A percentile compares a stretch with the other conserved stretches of the same genome.
These are phyloP conservation scores for Talaromyces marneffei DNA, from an alignment of 2,329 filamentous ascomycete species.

Conservation along the genomic window DNA sequence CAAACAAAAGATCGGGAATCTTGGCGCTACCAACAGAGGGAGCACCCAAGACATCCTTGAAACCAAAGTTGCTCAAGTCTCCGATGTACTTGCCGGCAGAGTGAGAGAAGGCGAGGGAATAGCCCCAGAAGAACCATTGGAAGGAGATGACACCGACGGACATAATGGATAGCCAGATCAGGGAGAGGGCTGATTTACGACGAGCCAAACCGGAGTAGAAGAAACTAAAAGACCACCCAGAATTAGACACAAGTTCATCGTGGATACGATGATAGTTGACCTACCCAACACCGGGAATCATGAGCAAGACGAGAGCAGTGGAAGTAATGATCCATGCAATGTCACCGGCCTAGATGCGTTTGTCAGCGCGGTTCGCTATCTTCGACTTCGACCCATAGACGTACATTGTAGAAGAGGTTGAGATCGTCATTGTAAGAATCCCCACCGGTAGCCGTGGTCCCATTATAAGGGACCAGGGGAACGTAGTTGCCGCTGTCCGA, in stretches of 20 bases:
- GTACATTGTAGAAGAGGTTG: constrained; percentile 71
- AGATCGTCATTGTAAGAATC: constrained; percentile 63
- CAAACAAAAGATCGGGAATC: constrained; percentile 79
- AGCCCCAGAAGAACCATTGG: constrained; percentile 97
- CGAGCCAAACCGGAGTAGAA: constrained; percentile 89
- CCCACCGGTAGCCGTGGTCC: constrained; percentile 56
- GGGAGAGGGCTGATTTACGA: constrained; percentile 78
- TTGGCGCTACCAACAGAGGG: constrained; percentile 68
- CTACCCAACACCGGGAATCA: constrained; percentile 82
- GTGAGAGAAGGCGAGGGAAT: constrained; percentile 76
- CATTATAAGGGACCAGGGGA: constrained; percentile 55
- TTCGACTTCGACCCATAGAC: constrained; percentile 10
- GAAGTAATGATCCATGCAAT: constrained; percentile 74
- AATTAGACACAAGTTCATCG: not conserved
- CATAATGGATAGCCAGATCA: constrained; percentile 82
- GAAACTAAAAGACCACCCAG: constrained; percentile 50
- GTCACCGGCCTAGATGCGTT: constrained; percentile 60
- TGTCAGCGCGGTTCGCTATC: not conserved
- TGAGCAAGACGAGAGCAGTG: constrained; percentile 76
- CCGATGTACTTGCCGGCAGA: constrained; percentile 70
- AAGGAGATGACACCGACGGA: constrained; percentile 73
- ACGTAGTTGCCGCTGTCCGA: constrained; percentile 23
- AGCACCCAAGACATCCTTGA: constrained; percentile 66
- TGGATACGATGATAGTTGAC: constrained; percentile 14
- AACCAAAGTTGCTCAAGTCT: constrained; percentile 71